phyloP scores from a whole-genome alignment of 2,329 filamentous ascomycete genomes.

The Tolypocladium endophyticum region DNA sequence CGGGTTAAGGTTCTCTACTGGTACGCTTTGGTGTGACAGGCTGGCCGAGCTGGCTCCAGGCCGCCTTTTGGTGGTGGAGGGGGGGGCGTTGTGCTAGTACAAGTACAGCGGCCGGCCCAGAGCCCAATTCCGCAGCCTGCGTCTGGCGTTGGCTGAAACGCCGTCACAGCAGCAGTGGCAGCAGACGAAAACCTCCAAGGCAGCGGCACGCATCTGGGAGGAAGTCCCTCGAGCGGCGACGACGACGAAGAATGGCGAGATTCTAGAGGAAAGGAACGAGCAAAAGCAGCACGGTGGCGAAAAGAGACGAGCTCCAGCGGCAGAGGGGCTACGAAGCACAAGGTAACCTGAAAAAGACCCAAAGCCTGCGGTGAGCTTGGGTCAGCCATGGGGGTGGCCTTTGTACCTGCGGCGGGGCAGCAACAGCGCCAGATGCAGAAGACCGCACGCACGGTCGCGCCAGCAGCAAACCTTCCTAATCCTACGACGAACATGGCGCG shows the following conservation, averaged over 20 bases:
- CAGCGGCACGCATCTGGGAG: background rate
- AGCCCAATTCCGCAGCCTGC: background rate
- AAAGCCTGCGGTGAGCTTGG: background rate
- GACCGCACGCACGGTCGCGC: background rate
- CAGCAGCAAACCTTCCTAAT: background rate
- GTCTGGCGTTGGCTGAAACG: conserved; percentile 9
- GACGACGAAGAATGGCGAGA: background rate
- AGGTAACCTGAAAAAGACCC: background rate
- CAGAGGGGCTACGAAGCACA: background rate
- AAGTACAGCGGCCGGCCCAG: background rate
- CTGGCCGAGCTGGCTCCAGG: background rate
- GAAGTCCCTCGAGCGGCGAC: background rate
- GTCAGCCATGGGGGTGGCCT: background rate
- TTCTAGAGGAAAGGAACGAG: background rate
- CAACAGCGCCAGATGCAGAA: background rate
- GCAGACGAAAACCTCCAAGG: background rate
- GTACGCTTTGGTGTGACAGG: background rate
- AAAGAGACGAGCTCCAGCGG: background rate
- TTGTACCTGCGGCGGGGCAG: background rate
- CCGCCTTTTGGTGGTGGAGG: background rate
- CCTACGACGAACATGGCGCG: background rate
- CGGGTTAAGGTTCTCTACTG: background rate
- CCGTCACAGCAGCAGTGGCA: background rate
- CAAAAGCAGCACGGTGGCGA: background rate
- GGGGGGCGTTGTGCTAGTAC: background rate